Percentiles rank a stretch among this genome's conserved stretches.
These are phyloP conservation scores for Pezicula rhizophila DNA, from an alignment of 2,329 filamentous ascomycete genomes.

Conservation along the genomic window DNA sequence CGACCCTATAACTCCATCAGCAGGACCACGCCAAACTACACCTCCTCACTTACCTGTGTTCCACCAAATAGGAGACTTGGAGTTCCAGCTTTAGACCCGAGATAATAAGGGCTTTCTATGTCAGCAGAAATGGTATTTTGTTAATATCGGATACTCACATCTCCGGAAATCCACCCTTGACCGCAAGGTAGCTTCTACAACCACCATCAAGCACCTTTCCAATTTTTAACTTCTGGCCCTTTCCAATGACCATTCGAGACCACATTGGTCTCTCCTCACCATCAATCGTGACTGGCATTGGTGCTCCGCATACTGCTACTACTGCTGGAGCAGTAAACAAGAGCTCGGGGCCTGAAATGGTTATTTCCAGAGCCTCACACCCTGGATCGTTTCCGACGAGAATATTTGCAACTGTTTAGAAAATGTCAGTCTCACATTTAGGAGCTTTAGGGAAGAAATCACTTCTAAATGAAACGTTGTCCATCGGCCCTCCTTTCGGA, in stretches of 20 bases:
- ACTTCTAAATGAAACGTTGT: slow-evolving; percentile 19
- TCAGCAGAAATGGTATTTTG: no score
- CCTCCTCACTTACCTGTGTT: slow-evolving; percentile 27
- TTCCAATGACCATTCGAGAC: slow-evolving; percentile 42
- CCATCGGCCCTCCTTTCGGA: slow-evolving; percentile 36
- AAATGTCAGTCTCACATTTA: no score
- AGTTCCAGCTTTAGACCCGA: slow-evolving; percentile 38
- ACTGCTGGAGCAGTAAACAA: slow-evolving; percentile 47
- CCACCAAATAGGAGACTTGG: slow-evolving; percentile 38
- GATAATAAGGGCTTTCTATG: slow-evolving; percentile 29
- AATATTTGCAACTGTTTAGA: slow-evolving; percentile 42
- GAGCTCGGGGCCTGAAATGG: slow-evolving; percentile 52
- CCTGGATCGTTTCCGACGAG: slow-evolving; percentile 49
- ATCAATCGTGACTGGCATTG: slow-evolving; percentile 45
- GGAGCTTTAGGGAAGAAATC: no score
- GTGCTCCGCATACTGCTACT: slow-evolving; percentile 51
- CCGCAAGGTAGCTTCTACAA: slow-evolving; percentile 51
- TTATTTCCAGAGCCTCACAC: slow-evolving; percentile 53
- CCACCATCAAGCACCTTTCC: slow-evolving; percentile 46
- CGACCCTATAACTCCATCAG: slow-evolving; percentile 18
- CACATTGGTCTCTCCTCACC: slow-evolving; percentile 45
- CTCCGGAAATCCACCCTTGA: slow-evolving; percentile 46
- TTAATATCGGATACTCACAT: slow-evolving; percentile 14
- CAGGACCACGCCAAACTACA: no score
- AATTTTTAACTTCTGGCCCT: slow-evolving; percentile 47